phyloP scores from a whole-genome alignment of 2,329 filamentous ascomycete genomes.

The Chrysoporthe austroafricana region DNA sequence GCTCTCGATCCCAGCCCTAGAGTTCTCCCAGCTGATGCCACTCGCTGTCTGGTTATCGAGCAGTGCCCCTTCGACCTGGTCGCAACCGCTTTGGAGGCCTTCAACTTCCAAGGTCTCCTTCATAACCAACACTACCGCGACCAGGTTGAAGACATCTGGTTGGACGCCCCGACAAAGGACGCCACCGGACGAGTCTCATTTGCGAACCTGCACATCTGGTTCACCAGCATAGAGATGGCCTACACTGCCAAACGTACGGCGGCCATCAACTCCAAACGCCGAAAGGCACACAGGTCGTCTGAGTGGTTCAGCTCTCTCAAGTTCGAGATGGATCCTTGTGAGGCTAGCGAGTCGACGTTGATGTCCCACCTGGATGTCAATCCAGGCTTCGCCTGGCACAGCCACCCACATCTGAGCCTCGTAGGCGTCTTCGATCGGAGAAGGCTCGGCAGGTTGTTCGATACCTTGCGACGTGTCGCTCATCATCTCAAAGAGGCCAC shows the following conservation, averaged over 20 bases:
- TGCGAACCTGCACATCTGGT: constrained; percentile 22
- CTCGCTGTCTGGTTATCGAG: constrained; percentile 13
- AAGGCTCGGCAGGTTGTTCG: neutral
- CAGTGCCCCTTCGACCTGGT: neutral
- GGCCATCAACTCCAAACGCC: neutral
- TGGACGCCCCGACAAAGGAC: neutral
- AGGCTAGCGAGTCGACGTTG: neutral
- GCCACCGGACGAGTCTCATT: neutral
- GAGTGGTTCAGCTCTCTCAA: neutral
- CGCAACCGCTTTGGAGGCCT: neutral
- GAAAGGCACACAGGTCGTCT: too few relatives aligned
- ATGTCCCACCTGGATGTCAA: neutral
- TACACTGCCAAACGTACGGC: neutral
- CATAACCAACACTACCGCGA: constrained; percentile 9
- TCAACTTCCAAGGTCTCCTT: neutral
- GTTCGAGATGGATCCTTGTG: constrained; percentile 24
- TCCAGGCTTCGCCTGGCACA: constrained; percentile 7
- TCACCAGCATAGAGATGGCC: constrained; percentile 9
- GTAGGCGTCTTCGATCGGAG: neutral
- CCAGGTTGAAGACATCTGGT: constrained; percentile 24
- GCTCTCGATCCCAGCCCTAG: neutral
- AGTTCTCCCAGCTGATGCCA: neutral
- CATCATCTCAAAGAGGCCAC: neutral
- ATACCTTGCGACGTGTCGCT: neutral
- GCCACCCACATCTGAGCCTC: constrained; percentile 2